These are phyloP conservation scores for Isoetes engelmannii DNA, from an alignment of 83 land plant genomes.

Conservation along the genomic window DNA sequence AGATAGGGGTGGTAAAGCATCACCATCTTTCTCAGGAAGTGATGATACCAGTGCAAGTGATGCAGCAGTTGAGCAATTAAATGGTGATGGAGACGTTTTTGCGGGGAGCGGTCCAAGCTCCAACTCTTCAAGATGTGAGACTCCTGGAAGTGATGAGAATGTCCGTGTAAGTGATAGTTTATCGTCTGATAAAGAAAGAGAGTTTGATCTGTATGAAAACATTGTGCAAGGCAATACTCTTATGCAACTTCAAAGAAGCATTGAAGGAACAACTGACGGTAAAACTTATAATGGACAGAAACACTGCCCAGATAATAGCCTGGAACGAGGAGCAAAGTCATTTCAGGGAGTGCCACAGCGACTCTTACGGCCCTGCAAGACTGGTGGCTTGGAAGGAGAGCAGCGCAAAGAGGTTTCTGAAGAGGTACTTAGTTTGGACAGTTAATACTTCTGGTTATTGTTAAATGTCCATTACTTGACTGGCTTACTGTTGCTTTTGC, in stretches of 20 bases:
- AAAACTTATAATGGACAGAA: too few species aligned
- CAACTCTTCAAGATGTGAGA: background rate
- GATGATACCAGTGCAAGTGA: background rate
- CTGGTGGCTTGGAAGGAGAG: background rate
- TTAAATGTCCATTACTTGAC: too few species aligned
- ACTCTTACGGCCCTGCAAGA: background rate
- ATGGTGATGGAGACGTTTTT: background rate
- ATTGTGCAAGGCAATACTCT: too few species aligned
- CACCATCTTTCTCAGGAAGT: slow-evolving; percentile 6
- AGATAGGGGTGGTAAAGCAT: too few species aligned
- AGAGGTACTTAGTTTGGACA: background rate
- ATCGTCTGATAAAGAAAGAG: background rate
- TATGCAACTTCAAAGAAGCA: too few species aligned
- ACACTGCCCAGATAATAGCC: too few species aligned
- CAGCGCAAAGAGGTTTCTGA: slow-evolving; percentile 11
- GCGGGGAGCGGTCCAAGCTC: background rate
- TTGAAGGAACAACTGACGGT: too few species aligned
- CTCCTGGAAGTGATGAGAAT: too few species aligned
- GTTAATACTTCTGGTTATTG: too few species aligned
- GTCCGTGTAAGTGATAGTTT: background rate
- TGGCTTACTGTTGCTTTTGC: background rate
- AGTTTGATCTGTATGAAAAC: too few species aligned
- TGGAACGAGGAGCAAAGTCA: too few species aligned
- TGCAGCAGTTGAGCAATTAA: background rate
- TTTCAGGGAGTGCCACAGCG: background rate